phyloP scores from a whole-genome alignment of 305 asterid genomes.

The Fraxinus dipetala region DNA sequence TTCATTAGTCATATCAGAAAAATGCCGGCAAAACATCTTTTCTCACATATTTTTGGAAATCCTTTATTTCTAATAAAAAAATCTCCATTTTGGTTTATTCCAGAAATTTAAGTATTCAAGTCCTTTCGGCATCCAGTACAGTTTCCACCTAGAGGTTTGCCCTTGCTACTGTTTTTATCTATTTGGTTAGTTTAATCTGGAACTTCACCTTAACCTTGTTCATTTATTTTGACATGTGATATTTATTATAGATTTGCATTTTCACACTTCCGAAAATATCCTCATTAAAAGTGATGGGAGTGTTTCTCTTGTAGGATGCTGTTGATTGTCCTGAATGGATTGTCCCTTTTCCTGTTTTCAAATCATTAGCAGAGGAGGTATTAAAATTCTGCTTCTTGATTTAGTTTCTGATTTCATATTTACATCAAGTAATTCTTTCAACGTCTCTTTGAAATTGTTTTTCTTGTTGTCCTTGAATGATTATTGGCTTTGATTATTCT shows the following conservation, averaged over 20 bases:
- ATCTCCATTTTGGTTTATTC: slow-evolving; percentile 20
- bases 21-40: not conserved
- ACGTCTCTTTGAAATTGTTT: not conserved
- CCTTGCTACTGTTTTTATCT: not conserved
- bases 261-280: slow-evolving; percentile 4
- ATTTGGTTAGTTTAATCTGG: not conserved
- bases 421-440: not conserved
- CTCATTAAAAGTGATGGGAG: not conserved
- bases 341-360: slow-evolving; percentile 81
- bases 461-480: not conserved
- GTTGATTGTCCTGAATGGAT: slow-evolving; percentile 98
- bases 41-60: not conserved
- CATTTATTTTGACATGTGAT: not conserved
- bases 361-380: slow-evolving; percentile 91
- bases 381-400: not conserved
- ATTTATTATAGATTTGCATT: not conserved
- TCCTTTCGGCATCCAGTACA: slow-evolving; percentile 92
- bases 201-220: not conserved
- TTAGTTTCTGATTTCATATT: slow-evolving; percentile 7
- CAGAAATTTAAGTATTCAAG: slow-evolving; percentile 80
- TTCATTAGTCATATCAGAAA: not conserved
- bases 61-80: not conserved
- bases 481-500: not conserved
- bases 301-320: slow-evolving; percentile 63
- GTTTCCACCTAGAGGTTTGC: slow-evolving; percentile 79